Percentiles rank a stretch among this genome's conserved stretches.
Evolutionary conservation across 164 flowering plant species (phyloP).

Genomic region (Platanus orientalis): DNA sequence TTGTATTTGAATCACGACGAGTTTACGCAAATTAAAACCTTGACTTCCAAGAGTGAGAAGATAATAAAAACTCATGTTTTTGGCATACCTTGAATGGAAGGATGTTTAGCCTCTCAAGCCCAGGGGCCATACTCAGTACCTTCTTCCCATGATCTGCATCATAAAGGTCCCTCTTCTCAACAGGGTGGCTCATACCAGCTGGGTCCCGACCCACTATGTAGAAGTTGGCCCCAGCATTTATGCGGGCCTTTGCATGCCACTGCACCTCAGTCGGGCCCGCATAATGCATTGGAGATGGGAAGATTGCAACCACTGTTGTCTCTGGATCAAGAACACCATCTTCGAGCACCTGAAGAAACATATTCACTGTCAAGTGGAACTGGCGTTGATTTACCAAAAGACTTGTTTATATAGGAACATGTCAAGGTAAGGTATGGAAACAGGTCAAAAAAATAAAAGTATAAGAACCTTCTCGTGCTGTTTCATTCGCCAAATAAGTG

Average conservation of each 20-base stretch:
- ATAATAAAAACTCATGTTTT: neutral
- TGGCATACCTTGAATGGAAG: slow-evolving; percentile 80
- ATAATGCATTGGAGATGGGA: slow-evolving; percentile 70
- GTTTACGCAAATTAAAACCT: neutral
- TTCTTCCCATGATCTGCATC: slow-evolving; percentile 98
- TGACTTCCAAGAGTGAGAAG: neutral
- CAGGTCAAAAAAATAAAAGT: neutral
- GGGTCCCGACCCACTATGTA: slow-evolving; percentile 67
- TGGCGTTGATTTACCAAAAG: neutral
- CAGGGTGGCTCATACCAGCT: slow-evolving; percentile 87
- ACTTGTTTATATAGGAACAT: neutral
- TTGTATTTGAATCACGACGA: neutral
- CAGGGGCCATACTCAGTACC: slow-evolving; percentile 97
- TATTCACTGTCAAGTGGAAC: slow-evolving; percentile 2
- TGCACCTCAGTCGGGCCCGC: slow-evolving; percentile 71
- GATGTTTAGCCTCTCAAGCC: slow-evolving; percentile 84
- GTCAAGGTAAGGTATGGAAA: neutral
- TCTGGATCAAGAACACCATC: slow-evolving; percentile 66
- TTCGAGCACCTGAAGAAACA: slow-evolving; percentile 48
- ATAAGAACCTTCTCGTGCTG: slow-evolving; percentile 50
- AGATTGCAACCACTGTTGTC: slow-evolving; percentile 56
- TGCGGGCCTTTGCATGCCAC: slow-evolving; percentile 69
- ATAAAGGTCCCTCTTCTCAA: slow-evolving; percentile 85
- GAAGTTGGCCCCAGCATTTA: slow-evolving; percentile 68
- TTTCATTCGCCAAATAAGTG: slow-evolving; percentile 52